Conservation (phyloP, 2,329 filamentous ascomycete genomes). For the Scedosporium dehoogii region DNA sequence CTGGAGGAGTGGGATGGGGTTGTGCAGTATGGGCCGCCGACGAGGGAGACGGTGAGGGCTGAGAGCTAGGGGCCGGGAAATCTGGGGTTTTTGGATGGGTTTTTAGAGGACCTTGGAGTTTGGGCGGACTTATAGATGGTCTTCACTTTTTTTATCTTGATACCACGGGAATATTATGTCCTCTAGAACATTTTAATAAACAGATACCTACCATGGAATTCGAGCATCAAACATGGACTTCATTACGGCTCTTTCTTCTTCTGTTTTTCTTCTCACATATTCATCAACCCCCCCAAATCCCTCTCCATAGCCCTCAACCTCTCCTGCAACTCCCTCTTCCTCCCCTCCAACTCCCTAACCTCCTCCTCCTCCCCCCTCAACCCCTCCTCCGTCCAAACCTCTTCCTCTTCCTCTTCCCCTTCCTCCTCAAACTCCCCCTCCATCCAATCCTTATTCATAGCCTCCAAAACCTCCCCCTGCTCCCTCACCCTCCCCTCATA, state of each 20-base stretch:
- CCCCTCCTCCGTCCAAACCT: conserved; percentile 57
- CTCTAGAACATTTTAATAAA: neutral
- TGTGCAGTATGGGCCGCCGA: conserved; percentile 53
- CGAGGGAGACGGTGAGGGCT: conserved; percentile 6
- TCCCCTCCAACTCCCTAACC: conserved; percentile 43
- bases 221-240: neutral
- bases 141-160: neutral
- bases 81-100: neutral
- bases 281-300: conserved; percentile 43
- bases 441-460: conserved; percentile 47
- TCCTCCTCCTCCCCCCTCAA: conserved; percentile 60
- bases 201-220: neutral
- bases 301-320: conserved; percentile 44
- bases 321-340: conserved; percentile 45
- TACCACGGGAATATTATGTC: neutral
- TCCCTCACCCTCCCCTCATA: conserved; percentile 73
- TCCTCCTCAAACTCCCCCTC: conserved; percentile 16
- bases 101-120: neutral
- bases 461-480: conserved; percentile 63
- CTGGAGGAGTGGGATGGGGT: conserved; percentile 70
- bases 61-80: neutral
- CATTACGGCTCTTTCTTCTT: neutral
- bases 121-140: neutral
- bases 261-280: conserved; percentile 31
- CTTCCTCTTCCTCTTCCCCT: conserved; percentile 23